These are phyloP conservation scores for Ochromonas danica DNA, from an alignment of 108 stramenopile species.

Conservation along the genomic window DNA sequence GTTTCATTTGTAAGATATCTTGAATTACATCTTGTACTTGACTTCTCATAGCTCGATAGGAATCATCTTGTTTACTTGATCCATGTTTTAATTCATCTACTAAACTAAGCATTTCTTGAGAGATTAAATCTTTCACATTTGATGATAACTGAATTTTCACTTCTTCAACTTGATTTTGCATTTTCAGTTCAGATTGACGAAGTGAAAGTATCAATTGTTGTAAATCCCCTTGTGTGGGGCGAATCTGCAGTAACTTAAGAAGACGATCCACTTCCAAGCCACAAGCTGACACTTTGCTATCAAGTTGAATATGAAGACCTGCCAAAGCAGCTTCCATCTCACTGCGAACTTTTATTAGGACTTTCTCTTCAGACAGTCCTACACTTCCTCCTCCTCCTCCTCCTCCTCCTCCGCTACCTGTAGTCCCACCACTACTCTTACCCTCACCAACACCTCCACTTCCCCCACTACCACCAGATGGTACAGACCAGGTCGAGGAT, in stretches of 20 bases:
- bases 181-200: background rate
- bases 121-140: background rate
- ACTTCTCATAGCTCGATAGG: background rate
- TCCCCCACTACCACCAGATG: background rate
- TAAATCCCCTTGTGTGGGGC: constrained; percentile 2
- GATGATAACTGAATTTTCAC: background rate
- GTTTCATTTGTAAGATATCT: background rate
- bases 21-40: background rate
- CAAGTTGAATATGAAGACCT: background rate
- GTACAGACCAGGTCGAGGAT: background rate
- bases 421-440: too few species aligned
- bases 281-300: background rate
- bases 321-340: background rate
- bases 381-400: background rate
- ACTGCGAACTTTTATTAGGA: constrained; percentile 5
- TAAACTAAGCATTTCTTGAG: background rate
- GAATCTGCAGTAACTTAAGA: constrained; percentile 20
- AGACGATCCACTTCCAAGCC: constrained; percentile 6
- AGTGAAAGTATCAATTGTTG: constrained; percentile 1
- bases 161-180: background rate
- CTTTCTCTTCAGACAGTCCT: background rate
- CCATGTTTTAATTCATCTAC: background rate
- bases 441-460: background rate
- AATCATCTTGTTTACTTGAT: background rate
- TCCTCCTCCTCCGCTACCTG: too few species aligned